Base-by-base conservation (phyloP, 352 stramenopile genomes). In the Pythium biforme region DNA sequence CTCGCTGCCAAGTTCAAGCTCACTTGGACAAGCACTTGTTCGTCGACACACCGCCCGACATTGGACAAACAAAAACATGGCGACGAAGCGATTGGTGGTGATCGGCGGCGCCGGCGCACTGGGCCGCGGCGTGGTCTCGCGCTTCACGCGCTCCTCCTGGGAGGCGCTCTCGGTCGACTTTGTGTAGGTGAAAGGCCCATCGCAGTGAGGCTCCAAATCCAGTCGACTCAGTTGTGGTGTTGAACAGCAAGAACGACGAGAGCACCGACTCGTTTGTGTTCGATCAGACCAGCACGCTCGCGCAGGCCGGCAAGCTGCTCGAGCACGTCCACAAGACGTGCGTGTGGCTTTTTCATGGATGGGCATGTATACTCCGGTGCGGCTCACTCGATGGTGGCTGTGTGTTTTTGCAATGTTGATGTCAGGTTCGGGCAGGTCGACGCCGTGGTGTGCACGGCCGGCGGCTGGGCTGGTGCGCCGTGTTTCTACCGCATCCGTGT, bases 371-470 rank as follows among this genome's bases (percentile, higher is more conserved):
- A 17, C 9, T 9, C 9, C 1, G 37, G 2, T 43, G 37, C 11
- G 37, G 37, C 37, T n/a, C 6, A 17, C 25, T n/a, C n/a, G n/a
- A n/a, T n/a, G n/a, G n/a, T n/a, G 58, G 37, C 34, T 5, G 9
- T n/a, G 33, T 17, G 29, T 25, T 33, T 12, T 29, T n/a, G n/a
- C n/a, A n/a, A n/a, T n/a, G n/a, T 29, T 20, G 31, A 12, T 20
- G 14, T n/a, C 4, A 86, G 72, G 25, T 83, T 75, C 50, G 83
- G 82, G 0, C 74, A 77, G 43, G 66, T 93, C 40, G 84, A 93
- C 57, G 86, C 83, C 0, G 79, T 96, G 2, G 79, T 96, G 31
- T 95, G 84, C 63, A 75, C 84, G 22, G 87, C 87, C 37, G 87
- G 87, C 17, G 87, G 87, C 6, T 95, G 86, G 88, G 80, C 83